These are phyloP conservation scores for Rhizopus microsporus DNA, from an alignment of 371 early-diverging fungal genomes.

Conservation along the genomic window DNA sequence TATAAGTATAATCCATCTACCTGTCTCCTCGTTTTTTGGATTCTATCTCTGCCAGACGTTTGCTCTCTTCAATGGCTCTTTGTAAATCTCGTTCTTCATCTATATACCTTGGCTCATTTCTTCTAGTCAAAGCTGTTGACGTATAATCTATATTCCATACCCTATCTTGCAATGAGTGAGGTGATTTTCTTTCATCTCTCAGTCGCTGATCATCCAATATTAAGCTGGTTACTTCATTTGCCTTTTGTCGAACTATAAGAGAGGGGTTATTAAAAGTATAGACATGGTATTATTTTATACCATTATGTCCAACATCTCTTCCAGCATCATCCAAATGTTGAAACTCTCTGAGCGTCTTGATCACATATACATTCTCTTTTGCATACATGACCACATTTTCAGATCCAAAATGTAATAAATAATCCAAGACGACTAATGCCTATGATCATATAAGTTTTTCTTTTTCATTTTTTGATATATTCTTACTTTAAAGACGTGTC, in stretches of 20 bases:
- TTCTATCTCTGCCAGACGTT: conserved; percentile 66
- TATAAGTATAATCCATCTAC: conserved; percentile 7
- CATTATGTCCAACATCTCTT: conserved; percentile 86
- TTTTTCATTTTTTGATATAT: not conserved
- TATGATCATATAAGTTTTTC: conserved; percentile 15
- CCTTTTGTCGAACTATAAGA: conserved; percentile 84
- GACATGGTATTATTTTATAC: conserved; percentile 33
- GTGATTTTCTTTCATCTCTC: conserved; percentile 71
- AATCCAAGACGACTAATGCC: conserved; percentile 69
- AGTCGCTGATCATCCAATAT: conserved; percentile 80
- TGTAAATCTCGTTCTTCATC: conserved; percentile 84
- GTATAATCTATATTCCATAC: conserved; percentile 53
- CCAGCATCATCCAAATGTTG: conserved; percentile 93
- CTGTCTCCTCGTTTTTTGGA: conserved; percentile 41
- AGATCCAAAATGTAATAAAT: conserved; percentile 80
- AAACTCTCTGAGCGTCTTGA: conserved; percentile 95
- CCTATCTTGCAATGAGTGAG: conserved; percentile 65
- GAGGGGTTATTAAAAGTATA: not conserved
- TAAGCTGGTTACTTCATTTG: conserved; percentile 86
- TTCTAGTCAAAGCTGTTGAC: conserved; percentile 31
- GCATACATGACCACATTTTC: conserved; percentile 88
- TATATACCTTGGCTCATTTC: conserved; percentile 43
- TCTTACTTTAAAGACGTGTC: conserved; percentile 94
- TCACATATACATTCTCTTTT: conserved; percentile 86
- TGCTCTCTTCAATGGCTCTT: conserved; percentile 85